Conservation (phyloP, 2,329 filamentous ascomycete species). For the Trichoderma arundinaceum region DNA sequence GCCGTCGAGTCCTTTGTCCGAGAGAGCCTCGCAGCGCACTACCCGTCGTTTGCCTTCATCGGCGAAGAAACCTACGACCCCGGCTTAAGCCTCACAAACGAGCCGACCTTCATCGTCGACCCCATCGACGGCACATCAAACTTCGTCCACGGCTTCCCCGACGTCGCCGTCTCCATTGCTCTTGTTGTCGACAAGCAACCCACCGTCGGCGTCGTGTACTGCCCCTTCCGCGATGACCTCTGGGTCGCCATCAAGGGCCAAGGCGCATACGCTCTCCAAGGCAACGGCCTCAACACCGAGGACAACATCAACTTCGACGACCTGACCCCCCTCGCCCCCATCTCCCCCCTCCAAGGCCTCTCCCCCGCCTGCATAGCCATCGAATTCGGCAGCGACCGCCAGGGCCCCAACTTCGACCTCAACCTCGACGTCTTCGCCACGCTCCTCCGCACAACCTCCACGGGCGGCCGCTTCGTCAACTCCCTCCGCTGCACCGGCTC, state of each 20-base stretch:
- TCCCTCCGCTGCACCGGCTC: slow-evolving; percentile 15
- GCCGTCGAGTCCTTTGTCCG: slow-evolving; percentile 2
- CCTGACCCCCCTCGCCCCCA: background rate
- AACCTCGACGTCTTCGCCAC: slow-evolving; percentile 3
- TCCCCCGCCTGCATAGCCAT: slow-evolving; percentile 7
- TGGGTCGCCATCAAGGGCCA: slow-evolving; percentile 3
- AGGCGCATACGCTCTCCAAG: background rate
- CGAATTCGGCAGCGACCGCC: background rate
- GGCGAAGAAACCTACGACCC: slow-evolving; percentile 4
- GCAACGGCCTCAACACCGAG: background rate
- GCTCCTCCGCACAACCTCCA: background rate
- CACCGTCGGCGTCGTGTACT: background rate
- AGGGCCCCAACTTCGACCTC: slow-evolving; percentile 12
- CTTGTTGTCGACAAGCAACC: background rate
- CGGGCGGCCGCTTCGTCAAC: slow-evolving; percentile 6
- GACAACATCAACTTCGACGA: background rate
- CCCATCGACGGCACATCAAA: slow-evolving; percentile 8
- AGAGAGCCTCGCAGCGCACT: background rate
- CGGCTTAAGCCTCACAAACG: background rate
- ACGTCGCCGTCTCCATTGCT: slow-evolving; percentile 7
- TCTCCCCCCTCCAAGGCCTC: background rate
- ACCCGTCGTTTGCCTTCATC: slow-evolving; percentile 9
- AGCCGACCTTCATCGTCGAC: slow-evolving; percentile 1
- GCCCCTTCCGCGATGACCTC: background rate
- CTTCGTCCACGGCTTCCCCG: slow-evolving; percentile 1